Evolutionary conservation across 768 basidiomycete species (phyloP).

Genomic region (Suillus subluteus): DNA sequence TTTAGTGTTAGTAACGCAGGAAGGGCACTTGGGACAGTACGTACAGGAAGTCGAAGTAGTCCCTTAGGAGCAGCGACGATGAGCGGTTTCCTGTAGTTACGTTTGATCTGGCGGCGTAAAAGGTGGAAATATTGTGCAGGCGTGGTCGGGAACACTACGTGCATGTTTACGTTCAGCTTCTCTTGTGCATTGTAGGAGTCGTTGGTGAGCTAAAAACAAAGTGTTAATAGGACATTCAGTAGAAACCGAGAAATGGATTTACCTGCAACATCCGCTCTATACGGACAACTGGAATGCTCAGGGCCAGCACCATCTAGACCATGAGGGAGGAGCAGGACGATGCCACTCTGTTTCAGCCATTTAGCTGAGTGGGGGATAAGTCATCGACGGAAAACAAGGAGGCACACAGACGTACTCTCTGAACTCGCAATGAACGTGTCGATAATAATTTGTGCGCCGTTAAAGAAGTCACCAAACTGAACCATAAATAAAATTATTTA

Average conservation of each 20-base stretch:
- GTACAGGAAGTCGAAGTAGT: constrained; percentile 73
- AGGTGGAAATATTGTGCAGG: constrained; percentile 94
- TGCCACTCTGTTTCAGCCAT: constrained; percentile 90
- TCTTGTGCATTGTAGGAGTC: constrained; percentile 51
- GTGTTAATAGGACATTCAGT: background rate
- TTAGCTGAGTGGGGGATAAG: constrained; percentile 58
- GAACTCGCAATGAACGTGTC: constrained; percentile 87
- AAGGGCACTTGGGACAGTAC: constrained; percentile 21
- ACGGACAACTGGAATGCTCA: constrained; percentile 88
- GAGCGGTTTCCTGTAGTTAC: constrained; percentile 87
- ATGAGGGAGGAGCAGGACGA: constrained; percentile 86
- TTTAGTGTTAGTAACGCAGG: background rate
- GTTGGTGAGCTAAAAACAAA: constrained; percentile 66
- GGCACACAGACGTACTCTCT: constrained; percentile 61
- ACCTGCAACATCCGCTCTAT: constrained; percentile 93
- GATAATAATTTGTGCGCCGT: constrained; percentile 86
- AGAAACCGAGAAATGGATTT: background rate
- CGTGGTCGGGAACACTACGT: constrained; percentile 84
- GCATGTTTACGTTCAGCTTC: constrained; percentile 72
- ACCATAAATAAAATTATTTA: constrained; percentile 4
- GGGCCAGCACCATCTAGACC: constrained; percentile 93
- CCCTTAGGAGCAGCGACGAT: constrained; percentile 87
- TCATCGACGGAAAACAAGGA: background rate
- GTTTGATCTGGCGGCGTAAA: constrained; percentile 79
- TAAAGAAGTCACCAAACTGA: constrained; percentile 92